Evolutionary conservation across 768 basidiomycete species (phyloP).

Genomic region (Lactarius tabidus): DNA sequence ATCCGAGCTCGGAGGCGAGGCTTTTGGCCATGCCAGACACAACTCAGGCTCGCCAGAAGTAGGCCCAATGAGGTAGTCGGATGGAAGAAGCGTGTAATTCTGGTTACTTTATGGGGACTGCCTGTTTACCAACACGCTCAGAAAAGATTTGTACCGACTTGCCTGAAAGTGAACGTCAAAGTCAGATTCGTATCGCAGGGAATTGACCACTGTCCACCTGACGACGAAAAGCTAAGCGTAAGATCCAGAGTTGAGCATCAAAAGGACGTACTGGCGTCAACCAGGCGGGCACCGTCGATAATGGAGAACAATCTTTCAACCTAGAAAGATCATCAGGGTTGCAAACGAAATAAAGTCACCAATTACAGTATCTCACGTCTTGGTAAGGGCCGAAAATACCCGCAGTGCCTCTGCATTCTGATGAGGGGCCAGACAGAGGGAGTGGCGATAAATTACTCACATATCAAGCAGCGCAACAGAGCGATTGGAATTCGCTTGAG

Average conservation of each 20-base stretch:
- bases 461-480: constrained; percentile 72
- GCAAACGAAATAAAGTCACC: neutral
- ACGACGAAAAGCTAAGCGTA: neutral
- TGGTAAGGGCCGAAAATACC: constrained; percentile 76
- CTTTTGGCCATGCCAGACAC: constrained; percentile 73
- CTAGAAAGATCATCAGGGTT: constrained; percentile 35
- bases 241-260: neutral
- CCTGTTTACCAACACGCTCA: neutral
- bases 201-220: constrained; percentile 69
- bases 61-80: constrained; percentile 75
- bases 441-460: constrained; percentile 39
- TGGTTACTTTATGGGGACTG: constrained; percentile 33
- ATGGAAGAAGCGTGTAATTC: constrained; percentile 63
- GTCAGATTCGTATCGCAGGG: constrained; percentile 60
- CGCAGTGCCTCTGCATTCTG: constrained; percentile 50
- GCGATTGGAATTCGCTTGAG: constrained; percentile 46
- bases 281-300: constrained; percentile 62
- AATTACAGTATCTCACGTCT: constrained; percentile 48
- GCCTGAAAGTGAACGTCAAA: constrained; percentile 71
- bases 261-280: constrained; percentile 48
- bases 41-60: constrained; percentile 57
- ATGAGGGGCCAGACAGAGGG: neutral
- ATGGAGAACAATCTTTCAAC: constrained; percentile 61
- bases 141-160: constrained; percentile 23
- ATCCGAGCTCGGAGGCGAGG: constrained; percentile 59